phyloP scores from a whole-genome alignment of 306 rosid genomes.

The Cucurbita argyrosperma region DNA sequence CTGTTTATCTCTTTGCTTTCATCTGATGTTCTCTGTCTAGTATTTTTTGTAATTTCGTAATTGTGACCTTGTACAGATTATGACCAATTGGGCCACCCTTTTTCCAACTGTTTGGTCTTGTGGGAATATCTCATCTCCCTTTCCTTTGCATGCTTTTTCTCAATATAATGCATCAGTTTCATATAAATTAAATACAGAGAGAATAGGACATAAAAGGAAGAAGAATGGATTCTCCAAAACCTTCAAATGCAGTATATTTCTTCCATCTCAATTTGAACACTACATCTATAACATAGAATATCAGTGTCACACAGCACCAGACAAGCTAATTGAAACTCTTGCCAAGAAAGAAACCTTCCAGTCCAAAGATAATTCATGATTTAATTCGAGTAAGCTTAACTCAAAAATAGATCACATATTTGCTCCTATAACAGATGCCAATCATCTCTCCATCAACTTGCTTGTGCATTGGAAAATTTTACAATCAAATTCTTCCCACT shows the following conservation, averaged over 20 bases:
- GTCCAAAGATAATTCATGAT: neutral
- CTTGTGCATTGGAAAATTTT: neutral
- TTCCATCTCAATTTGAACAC: neutral
- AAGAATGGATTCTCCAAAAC: neutral
- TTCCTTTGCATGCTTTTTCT: neutral
- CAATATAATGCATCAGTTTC: neutral
- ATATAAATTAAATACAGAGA: neutral
- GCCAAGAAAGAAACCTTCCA: neutral
- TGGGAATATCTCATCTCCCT: neutral
- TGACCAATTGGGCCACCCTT: neutral
- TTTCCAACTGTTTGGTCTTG: neutral
- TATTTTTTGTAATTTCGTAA: neutral
- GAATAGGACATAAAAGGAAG: neutral
- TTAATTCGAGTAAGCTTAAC: neutral
- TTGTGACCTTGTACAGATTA: neutral
- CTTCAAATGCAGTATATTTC: neutral
- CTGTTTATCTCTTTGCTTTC: neutral
- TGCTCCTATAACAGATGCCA: neutral
- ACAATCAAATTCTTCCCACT: neutral
- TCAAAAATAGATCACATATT: neutral
- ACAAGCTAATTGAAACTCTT: neutral
- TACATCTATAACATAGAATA: neutral
- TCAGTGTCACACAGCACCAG: neutral
- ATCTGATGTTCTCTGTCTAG: neutral
- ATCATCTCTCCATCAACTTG: neutral